Base-by-base conservation (phyloP, 768 basidiomycete genomes). In the Clavulina sp. region DNA sequence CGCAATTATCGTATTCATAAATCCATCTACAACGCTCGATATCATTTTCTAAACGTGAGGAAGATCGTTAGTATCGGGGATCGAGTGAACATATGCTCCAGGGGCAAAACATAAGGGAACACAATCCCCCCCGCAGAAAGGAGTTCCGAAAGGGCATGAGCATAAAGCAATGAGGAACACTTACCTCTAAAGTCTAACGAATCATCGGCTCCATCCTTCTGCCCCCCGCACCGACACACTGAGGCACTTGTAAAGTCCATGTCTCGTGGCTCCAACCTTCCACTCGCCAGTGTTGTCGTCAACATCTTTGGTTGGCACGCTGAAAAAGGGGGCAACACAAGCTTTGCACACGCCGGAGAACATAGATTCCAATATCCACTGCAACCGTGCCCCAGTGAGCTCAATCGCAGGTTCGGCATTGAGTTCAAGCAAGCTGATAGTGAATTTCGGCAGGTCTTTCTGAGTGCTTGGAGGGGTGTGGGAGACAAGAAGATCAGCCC, bases 351-450 rank as follows among this genome's bases (percentile, higher is more conserved):
- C 82, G 1, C 76, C 72, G 31, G 67, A 66, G 67, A 95, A 93
- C 50, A 95, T 68, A 57, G 84, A 82, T 58, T 81, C 76, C 50
- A 95, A 66, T 41, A 91, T 77, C 75, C 83, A 83, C 18, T 76
- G 74, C 32, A 96, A 66, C 28, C 88, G 73, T 32, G 79, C 73
- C 1, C 92, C 95, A 0, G 92, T 92, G 51, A 93, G 74, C 60
- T 91, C 86, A 53, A 97, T 93, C 41, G 95, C 95, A 1, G 95
- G 93, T 57, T 92, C 91, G 4, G 93, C 80, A 61, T 99, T 99
- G 60, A 93, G 72, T 64, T 97, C 95, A 29, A 96, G 71, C 1
- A 96, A 68, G 51, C 81, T 78, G 16, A 87, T 78, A 55, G 76
- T 71, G 51, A 77, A 73, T 6, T 50, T 19, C n/a, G n/a, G n/a